These are phyloP conservation scores for Phoma sp. DNA, from an alignment of 2,329 filamentous ascomycete species.

Conservation along the genomic window DNA sequence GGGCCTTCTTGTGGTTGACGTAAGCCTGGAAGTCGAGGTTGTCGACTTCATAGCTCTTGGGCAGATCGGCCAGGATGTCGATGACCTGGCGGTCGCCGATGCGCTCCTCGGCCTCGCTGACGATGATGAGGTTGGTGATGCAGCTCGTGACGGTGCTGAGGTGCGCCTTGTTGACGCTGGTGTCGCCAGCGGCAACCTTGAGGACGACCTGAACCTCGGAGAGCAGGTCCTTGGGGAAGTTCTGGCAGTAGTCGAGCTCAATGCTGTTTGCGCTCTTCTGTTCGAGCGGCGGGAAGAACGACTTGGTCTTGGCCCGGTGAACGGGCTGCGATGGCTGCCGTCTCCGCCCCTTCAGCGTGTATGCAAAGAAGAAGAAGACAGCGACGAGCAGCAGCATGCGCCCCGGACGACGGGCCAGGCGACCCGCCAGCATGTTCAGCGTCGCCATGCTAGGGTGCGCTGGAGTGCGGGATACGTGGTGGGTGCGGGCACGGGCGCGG, in stretches of 20 bases:
- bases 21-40: slow-evolving; percentile 61
- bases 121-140: slow-evolving; percentile 62
- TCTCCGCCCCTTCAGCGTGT: slow-evolving; percentile 35
- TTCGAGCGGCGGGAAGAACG: slow-evolving; percentile 46
- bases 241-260: slow-evolving; percentile 48
- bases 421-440: slow-evolving; percentile 35
- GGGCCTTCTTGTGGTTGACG: slow-evolving; percentile 50
- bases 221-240: slow-evolving; percentile 51
- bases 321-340: slow-evolving; percentile 22
- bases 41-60: slow-evolving; percentile 49
- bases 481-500: not conserved
- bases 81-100: slow-evolving; percentile 57
- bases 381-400: slow-evolving; percentile 41
- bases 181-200: slow-evolving; percentile 57
- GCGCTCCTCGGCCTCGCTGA: slow-evolving; percentile 65
- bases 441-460: slow-evolving; percentile 21
- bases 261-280: slow-evolving; percentile 34
- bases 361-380: slow-evolving; percentile 41
- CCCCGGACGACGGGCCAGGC: slow-evolving; percentile 38
- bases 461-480: not conserved
- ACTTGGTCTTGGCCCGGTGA: slow-evolving; percentile 42
- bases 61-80: slow-evolving; percentile 56
- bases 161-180: slow-evolving; percentile 53
- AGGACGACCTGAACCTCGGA: slow-evolving; percentile 55
- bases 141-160: slow-evolving; percentile 61